Percentiles rank a stretch among this genome's conserved stretches.
Conservation (phyloP, 106 monocot species). For the Xerophyta viscosa region DNA sequence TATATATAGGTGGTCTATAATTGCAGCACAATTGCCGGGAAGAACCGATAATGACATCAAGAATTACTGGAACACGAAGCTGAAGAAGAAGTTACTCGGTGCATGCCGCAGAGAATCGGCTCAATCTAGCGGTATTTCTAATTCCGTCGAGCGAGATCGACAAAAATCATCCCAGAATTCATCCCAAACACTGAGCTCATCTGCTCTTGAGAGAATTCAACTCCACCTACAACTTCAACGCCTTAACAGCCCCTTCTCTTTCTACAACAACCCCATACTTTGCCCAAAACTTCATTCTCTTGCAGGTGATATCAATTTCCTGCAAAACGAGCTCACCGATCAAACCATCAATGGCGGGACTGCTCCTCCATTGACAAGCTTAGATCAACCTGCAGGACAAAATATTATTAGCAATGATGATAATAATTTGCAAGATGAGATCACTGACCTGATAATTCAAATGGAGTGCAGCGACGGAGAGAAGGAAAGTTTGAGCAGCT, state of each 20-base stretch:
- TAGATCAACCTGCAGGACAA: too few relatives aligned
- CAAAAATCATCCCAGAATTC: not conserved
- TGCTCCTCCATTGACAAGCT: too few relatives aligned
- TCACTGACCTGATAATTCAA: conserved; percentile 20
- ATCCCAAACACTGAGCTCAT: conserved; percentile 19
- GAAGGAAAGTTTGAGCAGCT: conserved; percentile 5
- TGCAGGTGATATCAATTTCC: not conserved
- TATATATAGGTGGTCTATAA: conserved; percentile 42
- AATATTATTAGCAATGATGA: too few relatives aligned
- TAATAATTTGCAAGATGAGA: conserved; percentile 18
- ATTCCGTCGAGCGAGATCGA: too few relatives aligned
- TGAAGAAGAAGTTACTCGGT: conserved; percentile 35
- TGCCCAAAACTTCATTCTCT: conserved; percentile 21
- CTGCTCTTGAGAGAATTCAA: conserved; percentile 55
- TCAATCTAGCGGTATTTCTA: conserved; percentile 8
- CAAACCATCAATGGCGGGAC: too few relatives aligned
- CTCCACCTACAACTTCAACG: conserved; percentile 45
- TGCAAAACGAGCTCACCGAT: conserved; percentile 10
- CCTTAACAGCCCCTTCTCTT: conserved; percentile 22
- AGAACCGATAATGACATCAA: conserved; percentile 65
- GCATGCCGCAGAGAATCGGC: conserved; percentile 7
- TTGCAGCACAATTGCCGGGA: conserved; percentile 54
- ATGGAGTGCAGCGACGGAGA: conserved; percentile 11
- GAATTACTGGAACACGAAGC: conserved; percentile 42
- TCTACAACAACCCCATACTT: conserved; percentile 29